phyloP scores from a whole-genome alignment of 2,329 filamentous ascomycete genomes.

The Zymoseptoria tritici region DNA sequence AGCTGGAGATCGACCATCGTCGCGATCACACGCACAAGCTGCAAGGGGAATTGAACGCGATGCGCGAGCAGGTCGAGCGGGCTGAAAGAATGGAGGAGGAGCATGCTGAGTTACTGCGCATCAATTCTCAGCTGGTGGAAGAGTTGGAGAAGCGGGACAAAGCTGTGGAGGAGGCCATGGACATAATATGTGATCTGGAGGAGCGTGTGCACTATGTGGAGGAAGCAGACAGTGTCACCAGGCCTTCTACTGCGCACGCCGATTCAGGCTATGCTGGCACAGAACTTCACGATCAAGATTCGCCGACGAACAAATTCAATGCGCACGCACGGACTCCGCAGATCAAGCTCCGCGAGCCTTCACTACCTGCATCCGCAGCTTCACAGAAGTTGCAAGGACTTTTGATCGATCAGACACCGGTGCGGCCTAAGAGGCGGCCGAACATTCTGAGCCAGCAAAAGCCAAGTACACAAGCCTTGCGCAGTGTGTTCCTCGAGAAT shows the following conservation, averaged over 20 bases:
- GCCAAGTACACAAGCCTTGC: constrained; percentile 28
- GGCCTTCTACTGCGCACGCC: constrained; percentile 28
- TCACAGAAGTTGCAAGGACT: constrained; percentile 19
- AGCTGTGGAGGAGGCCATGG: constrained; percentile 62
- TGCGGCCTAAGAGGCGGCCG: constrained; percentile 24
- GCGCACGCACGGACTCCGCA: constrained; percentile 6
- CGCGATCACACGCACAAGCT: constrained; percentile 56
- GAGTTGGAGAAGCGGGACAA: constrained; percentile 63
- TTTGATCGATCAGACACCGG: constrained; percentile 18
- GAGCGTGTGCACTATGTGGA: constrained; percentile 31
- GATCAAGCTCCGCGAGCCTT: constrained; percentile 6
- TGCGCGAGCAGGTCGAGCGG: constrained; percentile 46
- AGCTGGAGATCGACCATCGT: constrained; percentile 63
- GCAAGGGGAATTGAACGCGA: constrained; percentile 49
- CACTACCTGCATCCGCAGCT: constrained; percentile 16
- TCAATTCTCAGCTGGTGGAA: constrained; percentile 51
- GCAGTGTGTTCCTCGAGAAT: constrained; percentile 29
- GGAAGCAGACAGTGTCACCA: constrained; percentile 20
- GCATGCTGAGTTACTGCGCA: constrained; percentile 45
- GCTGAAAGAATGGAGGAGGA: constrained; percentile 30
- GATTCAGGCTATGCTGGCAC: constrained; percentile 31
- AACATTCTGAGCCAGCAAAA: constrained; percentile 27
- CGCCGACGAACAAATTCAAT: constrained; percentile 18
- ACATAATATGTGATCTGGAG: constrained; percentile 61
- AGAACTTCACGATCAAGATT: constrained; percentile 24